Evolutionary conservation across 768 basidiomycete species (phyloP), one percentile per base, ranked within the genome.

Genomic region (Infundibulicybe gibba): DNA sequence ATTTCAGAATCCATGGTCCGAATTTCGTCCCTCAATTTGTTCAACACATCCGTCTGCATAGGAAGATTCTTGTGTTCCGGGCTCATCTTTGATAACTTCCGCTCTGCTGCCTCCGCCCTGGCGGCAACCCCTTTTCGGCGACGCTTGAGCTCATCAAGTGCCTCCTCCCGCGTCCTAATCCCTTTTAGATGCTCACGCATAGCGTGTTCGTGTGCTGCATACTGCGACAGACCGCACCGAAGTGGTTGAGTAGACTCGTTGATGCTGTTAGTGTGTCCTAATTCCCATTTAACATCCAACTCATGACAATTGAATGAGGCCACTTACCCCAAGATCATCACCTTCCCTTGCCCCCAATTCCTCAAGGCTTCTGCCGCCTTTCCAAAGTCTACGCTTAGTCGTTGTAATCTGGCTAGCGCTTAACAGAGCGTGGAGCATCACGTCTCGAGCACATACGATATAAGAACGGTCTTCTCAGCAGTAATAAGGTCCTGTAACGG

Each of bases 401-500:
- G 83, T 57, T 84, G 85, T 35, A 88, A 52, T 30, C 85, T 88
- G 25, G 25, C 25, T 25, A 8, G 25, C 25, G 25, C 25, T 25
- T 25, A 25, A 25, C 25, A 25, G 25, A 25, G 25, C 8, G 25
- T 8, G 25, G 8, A 8, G 25, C 8, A 25, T 25, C 25, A 25
- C 25, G 25, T 3, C 25, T 3, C 42, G 11, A n/a, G 13, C 20
- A 72, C 83, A 56, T 55, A 92, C 90, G 87, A 78, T 41, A 74
- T 67, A 25, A 94, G 71, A 6, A 94, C 83, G 6, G 77, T 68
- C 69, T 97, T 97, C 67, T 97, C 93, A 1, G 88, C 80, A 2
- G 81, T 85, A 47, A 97, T 97, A 52, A 95, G 74, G 58, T 94
- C 92, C 60, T 97, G 93, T 6, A 97, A 69, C 0, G 84, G 80